Base-by-base conservation (phyloP, 768 basidiomycete species). In the Punctularia strigosozonata region DNA sequence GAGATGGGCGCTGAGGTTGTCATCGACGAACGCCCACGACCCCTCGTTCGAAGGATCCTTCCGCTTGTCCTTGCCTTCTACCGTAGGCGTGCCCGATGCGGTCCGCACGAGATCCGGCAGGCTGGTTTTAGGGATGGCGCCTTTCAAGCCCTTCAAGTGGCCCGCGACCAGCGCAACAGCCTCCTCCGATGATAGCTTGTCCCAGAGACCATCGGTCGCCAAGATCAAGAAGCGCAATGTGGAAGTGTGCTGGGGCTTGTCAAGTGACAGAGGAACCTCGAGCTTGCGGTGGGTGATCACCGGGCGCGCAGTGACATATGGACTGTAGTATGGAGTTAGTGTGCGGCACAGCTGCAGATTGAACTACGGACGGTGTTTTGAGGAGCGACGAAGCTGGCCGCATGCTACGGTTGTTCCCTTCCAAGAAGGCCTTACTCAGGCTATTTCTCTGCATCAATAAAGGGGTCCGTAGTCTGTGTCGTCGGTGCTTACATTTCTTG, bases 301-400 rank as follows among this genome's bases (percentile, higher is more conserved):
- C 2, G 90, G 90, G 5, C 67, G 66, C 13, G 90, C 77, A 23
- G 71, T 91, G 18, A 94, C 89, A 57, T 94, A 95, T n/a, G 90
- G 90, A n/a, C n/a, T n/a, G n/a, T n/a, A n/a, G n/a, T n/a, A n/a
- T n/a, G n/a, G n/a, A n/a, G n/a, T n/a, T n/a, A n/a, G n/a, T n/a
- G n/a, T n/a, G n/a, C n/a, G n/a, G n/a, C n/a, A n/a, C n/a, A n/a
- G n/a, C n/a, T n/a, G n/a, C n/a, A n/a, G n/a, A n/a, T n/a, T n/a
- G n/a, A n/a, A n/a, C n/a, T n/a, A n/a, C n/a, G n/a, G n/a, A n/a
- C 2, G 90, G 90, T 4, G 91, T 88, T 57, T 80, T 83, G 58
- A 85, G 73, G 17, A 68, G 58, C 12, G 70, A 39, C 12, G 79
- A 82, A 3, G 78, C 61, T 5, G 69, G 58, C 17, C 84, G 75